Percentiles rank a stretch among this genome's conserved stretches.
These are phyloP conservation scores for Mucor sp. DNA, from an alignment of 371 early-diverging fungal genomes.

Conservation along the genomic window DNA sequence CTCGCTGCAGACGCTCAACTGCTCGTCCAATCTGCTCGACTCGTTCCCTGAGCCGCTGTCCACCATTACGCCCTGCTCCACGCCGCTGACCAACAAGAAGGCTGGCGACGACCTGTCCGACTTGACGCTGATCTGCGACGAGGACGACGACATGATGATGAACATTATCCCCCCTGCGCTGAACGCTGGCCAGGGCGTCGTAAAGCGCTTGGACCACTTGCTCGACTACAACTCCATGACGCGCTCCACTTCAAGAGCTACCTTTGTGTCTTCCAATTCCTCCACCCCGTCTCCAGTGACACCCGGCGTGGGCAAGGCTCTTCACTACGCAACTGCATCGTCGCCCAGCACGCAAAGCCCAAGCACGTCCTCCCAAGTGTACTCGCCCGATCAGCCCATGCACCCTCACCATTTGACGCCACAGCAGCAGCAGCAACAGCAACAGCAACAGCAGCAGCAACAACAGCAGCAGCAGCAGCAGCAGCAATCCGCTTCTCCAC, in stretches of 20 bases:
- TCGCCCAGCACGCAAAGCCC: too few species aligned
- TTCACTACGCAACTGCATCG: not conserved
- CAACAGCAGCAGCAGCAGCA: conserved; percentile 47
- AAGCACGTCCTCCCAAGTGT: not conserved
- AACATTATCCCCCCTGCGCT: conserved; percentile 9
- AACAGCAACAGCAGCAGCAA: not conserved
- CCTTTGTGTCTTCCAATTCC: not conserved
- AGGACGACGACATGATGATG: conserved; percentile 6
- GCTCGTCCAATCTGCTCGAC: conserved; percentile 76
- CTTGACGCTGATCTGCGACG: not conserved
- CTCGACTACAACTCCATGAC: conserved; percentile 2
- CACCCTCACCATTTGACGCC: conserved; percentile 9
- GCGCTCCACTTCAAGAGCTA: not conserved
- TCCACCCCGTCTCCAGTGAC: not conserved
- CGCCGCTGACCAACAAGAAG: not conserved
- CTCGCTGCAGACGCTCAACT: conserved; percentile 68
- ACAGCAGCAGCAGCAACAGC: conserved; percentile 47
- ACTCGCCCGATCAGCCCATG: not conserved
- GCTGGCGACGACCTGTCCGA: not conserved
- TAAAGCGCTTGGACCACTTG: conserved; percentile 19
- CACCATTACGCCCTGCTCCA: not conserved
- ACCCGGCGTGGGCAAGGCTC: not conserved
- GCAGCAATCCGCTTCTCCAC: not conserved
- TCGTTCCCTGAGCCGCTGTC: conserved; percentile 40
- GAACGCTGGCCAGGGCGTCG: conserved; percentile 30